phyloP scores from a whole-genome alignment of 2,329 filamentous ascomycete species.

The Aureobasidium uvarum region DNA sequence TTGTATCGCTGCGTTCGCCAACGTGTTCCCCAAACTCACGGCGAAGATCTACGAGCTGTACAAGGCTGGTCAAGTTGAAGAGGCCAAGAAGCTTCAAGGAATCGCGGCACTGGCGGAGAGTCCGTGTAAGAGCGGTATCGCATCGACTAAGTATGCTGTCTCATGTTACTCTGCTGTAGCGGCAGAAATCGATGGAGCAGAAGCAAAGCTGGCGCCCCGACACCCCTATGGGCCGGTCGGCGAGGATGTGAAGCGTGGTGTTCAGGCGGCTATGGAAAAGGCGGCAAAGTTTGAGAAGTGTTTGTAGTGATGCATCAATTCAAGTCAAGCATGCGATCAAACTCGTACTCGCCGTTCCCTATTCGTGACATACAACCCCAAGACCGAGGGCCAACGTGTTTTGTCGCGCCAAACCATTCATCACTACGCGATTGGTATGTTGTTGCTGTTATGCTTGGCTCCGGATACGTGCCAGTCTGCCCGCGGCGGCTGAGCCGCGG shows the following conservation, averaged over 20 bases:
- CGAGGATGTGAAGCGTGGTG: background rate
- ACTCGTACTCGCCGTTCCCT: no score
- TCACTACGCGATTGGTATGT: no score
- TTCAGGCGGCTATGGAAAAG: background rate
- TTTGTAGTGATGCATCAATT: no score
- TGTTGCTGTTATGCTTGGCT: no score
- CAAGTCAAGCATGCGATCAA: no score
- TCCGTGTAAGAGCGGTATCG: slow-evolving; percentile 62
- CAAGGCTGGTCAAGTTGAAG: slow-evolving; percentile 54
- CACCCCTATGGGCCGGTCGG: slow-evolving; percentile 44
- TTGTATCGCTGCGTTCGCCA: slow-evolving; percentile 54
- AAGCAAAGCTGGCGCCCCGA: slow-evolving; percentile 58
- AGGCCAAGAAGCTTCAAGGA: slow-evolving; percentile 61
- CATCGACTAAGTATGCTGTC: slow-evolving; percentile 65
- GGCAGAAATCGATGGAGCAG: slow-evolving; percentile 60
- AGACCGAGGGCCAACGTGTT: no score
- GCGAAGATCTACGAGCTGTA: slow-evolving; percentile 62
- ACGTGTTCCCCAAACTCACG: slow-evolving; percentile 57
- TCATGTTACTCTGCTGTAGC: slow-evolving; percentile 36
- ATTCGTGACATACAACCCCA: no score
- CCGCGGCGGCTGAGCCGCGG: no score
- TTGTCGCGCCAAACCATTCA: no score
- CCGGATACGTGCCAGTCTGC: no score
- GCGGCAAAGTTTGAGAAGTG: background rate
- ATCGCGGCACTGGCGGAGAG: slow-evolving; percentile 63